Base-by-base conservation (phyloP, 139 green algal genomes). In the Micractinium sp. region DNA sequence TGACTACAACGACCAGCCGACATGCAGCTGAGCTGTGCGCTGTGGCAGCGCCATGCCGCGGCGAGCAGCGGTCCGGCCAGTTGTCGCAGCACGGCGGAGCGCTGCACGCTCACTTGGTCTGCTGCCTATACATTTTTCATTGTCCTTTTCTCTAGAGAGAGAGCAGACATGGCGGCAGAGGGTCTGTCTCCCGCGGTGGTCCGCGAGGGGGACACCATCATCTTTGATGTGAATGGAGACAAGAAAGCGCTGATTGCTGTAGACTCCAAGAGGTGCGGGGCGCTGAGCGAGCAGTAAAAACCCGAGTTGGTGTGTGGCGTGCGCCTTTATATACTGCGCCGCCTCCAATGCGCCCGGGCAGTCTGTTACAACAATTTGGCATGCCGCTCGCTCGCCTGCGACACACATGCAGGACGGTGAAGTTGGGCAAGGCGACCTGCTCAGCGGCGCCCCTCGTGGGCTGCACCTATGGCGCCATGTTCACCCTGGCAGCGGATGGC, bases 151-250 rank as follows among this genome's bases (percentile, higher is more conserved):
- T 33, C 12, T 12, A 63, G 22, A 82, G 29, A 35, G 38, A 35
- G 22, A 82, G 29, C n/a, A 9, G 47, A 5, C 47, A 56, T 56
- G 47, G 47, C 47, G 5, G 47, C 47, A 56, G 35, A 20, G 77
- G 35, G 39, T 36, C 23, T 35, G 23, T 31, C 33, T 63, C 36
- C 25, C 31, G 77, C 79, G 31, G 29, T 39, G 29, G 79, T 84
- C 27, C 81, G 60, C 16, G 93, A 96, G 75, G 95, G 95, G 1
- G 93, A 97, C 81, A 91, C 88, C 29, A 89, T 95, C 12, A 90
- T 97, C 0, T 85, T 96, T 3, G 95, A 96, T 38, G 92, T 96
- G 9, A 95, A 96, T 53, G 93, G 95, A 15, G 95, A 96, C 25
- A 93, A 94, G 71, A 87, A 94, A 56, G 82, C 86, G 36, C 92